Evolutionary conservation across 148 eudicot genomes (phyloP), one percentile per base, ranked within the genome.

Genomic region (Diospyros lotus): DNA sequence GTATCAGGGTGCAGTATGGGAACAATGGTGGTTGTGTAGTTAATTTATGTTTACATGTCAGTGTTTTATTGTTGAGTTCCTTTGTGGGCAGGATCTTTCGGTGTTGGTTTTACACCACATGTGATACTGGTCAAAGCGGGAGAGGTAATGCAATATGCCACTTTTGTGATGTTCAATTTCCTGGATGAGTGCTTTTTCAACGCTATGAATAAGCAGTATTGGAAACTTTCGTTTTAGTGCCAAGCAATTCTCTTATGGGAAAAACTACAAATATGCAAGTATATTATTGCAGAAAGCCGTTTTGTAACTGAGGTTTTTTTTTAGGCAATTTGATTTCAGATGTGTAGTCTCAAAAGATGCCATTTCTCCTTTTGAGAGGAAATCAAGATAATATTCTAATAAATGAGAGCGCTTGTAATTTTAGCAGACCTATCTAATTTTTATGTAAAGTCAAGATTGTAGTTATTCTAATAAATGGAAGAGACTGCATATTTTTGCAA

Each of bases 41-140:
- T 48, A 8, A 48, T 48, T 48, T 48, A 53, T 5, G 56, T 53
- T 53, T 2, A 53, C 10, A 6, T 53, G 9, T 53, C 56, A 53
- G 56, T 53, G 10, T 12, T 53, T 53, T 6, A 9, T 53, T 9
- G 11, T 9, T 53, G 56, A 53, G 56, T 53, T 9, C 10, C 2
- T 53, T 9, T 9, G 9, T 5, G 7, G 56, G 2, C 2, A 53
- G 9, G 56, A 9, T 84, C 82, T 64, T 84, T 87, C 79, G 96
- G 93, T 76, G 89, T 84, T 77, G 87, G 96, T 38, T 91, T 89
- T 83, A 91, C 91, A 56, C 96, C 93, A 40, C 96, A 91, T 76
- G 93, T 91, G 77, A 89, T 91, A 83, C 76, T 85, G 78, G 96
- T 89, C 78, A 79, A 87, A 51, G 79, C 89, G n/a, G 96, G 96